A percentile compares a stretch with the other conserved stretches of the same genome.
phyloP scores from a whole-genome alignment of 1,139 yeast genomes.

The Hemisphaericaspora xylofermentans region DNA sequence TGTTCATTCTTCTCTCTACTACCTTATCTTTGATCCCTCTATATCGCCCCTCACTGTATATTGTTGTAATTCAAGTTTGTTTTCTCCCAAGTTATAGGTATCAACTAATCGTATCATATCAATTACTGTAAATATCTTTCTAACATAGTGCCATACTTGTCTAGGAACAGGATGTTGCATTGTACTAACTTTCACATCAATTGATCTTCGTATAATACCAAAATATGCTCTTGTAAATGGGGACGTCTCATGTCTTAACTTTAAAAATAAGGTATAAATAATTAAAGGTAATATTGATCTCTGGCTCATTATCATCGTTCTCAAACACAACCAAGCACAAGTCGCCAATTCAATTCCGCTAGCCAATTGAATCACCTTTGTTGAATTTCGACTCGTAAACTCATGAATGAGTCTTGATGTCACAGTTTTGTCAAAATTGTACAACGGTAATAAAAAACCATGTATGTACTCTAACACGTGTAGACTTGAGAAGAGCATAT shows the following conservation, averaged over 20 bases:
- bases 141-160: conserved; percentile 59
- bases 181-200: conserved; percentile 62
- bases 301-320: conserved; percentile 61
- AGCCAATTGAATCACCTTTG: conserved; percentile 68
- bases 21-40: no score
- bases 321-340: conserved; percentile 46
- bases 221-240: conserved; percentile 70
- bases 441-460: conserved; percentile 64
- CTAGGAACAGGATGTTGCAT: conserved; percentile 63
- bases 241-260: conserved; percentile 76
- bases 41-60: no score
- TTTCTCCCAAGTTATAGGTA: no score
- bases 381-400: conserved; percentile 65
- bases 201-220: conserved; percentile 66
- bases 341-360: conserved; percentile 67
- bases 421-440: conserved; percentile 47
- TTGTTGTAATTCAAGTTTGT: no score
- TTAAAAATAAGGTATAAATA: conserved; percentile 65
- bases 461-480: conserved; percentile 60
- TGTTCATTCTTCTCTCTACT: no score
- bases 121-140: conserved; percentile 42
- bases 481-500: conserved; percentile 57
- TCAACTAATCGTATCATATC: conserved; percentile 34
- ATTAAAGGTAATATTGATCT: conserved; percentile 63
- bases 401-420: conserved; percentile 43